A percentile compares a stretch with the other conserved stretches of the same genome.
phyloP scores from a whole-genome alignment of 805 yeast genomes.

The Helenozyma rhizophorensis region DNA sequence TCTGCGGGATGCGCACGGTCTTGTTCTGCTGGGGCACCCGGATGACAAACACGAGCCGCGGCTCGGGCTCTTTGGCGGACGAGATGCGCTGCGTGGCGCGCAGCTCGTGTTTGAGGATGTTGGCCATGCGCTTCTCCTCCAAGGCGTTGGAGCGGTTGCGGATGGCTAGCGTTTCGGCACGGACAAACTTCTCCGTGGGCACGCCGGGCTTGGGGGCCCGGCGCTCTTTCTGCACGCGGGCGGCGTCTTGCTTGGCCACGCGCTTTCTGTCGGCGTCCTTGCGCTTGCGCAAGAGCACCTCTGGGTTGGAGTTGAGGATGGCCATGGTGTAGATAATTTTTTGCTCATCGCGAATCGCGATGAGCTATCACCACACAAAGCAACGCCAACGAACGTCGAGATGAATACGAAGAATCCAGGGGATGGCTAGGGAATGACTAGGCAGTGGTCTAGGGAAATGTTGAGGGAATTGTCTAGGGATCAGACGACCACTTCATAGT shows the following conservation, averaged over 20 bases:
- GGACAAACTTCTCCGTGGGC: slow-evolving; percentile 51
- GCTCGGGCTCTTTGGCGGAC: slow-evolving; percentile 14
- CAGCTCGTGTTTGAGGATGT: slow-evolving; percentile 53
- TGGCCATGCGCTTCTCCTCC: slow-evolving; percentile 63
- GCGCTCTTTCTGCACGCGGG: slow-evolving; percentile 42
- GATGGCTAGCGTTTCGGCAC: slow-evolving; percentile 73
- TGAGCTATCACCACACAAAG: slow-evolving; percentile 1
- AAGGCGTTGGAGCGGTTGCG: slow-evolving; percentile 60
- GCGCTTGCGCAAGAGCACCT: slow-evolving; percentile 71
- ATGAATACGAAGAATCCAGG: no score
- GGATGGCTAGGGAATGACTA: no score
- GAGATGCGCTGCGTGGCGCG: slow-evolving; percentile 4
- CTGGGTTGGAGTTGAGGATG: slow-evolving; percentile 65
- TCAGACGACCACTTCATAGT: no score
- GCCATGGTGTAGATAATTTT: slow-evolving; percentile 25
- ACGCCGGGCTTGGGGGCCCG: slow-evolving; percentile 38
- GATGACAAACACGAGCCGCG: slow-evolving; percentile 57
- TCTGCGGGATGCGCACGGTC: slow-evolving; percentile 62
- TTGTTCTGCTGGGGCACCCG: slow-evolving; percentile 58
- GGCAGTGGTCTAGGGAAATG: no score
- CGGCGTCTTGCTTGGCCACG: slow-evolving; percentile 67
- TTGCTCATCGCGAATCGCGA: no score
- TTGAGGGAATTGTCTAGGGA: not conserved
- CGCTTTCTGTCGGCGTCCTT: slow-evolving; percentile 73
- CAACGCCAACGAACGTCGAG: no score